phyloP scores from a whole-genome alignment of 2,329 filamentous ascomycete genomes.

The Zymoseptoria ardabiliae region DNA sequence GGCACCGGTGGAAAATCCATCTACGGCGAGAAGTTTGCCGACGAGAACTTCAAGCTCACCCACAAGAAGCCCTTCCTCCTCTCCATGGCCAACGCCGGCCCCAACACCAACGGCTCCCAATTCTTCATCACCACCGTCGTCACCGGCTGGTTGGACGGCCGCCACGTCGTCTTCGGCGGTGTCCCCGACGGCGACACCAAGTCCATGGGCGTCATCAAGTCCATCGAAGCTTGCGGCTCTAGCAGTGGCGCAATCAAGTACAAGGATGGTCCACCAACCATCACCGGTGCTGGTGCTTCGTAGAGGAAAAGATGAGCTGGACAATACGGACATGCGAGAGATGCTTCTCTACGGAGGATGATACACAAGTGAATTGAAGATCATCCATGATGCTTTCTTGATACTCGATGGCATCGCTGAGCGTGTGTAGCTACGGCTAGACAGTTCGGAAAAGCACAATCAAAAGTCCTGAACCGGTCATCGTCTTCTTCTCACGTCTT shows the following conservation, averaged over 20 bases:
- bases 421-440: not conserved
- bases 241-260: conserved; percentile 46
- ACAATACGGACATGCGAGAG: not conserved
- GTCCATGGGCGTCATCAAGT: conserved; percentile 49
- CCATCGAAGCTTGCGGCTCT: conserved; percentile 53
- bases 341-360: too few relatives aligned
- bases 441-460: not conserved
- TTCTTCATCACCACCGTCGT: conserved; percentile 66
- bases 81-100: conserved; percentile 97
- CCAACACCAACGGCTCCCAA: conserved; percentile 80
- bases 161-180: conserved; percentile 80
- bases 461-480: too few relatives aligned
- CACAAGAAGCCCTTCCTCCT: conserved; percentile 90
- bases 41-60: conserved; percentile 90
- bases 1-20: conserved; percentile 96
- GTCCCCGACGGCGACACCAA: conserved; percentile 49
- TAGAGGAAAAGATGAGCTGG: conserved; percentile 10
- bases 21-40: conserved; percentile 93
- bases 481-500: not conserved
- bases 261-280: conserved; percentile 45
- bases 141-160: conserved; percentile 64
- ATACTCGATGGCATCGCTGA: not conserved
- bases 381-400: not conserved
- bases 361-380: not conserved
- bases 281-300: conserved; percentile 42